These are phyloP conservation scores for Orbilia javanica DNA, from an alignment of 2,329 filamentous ascomycete species.

Conservation along the genomic window DNA sequence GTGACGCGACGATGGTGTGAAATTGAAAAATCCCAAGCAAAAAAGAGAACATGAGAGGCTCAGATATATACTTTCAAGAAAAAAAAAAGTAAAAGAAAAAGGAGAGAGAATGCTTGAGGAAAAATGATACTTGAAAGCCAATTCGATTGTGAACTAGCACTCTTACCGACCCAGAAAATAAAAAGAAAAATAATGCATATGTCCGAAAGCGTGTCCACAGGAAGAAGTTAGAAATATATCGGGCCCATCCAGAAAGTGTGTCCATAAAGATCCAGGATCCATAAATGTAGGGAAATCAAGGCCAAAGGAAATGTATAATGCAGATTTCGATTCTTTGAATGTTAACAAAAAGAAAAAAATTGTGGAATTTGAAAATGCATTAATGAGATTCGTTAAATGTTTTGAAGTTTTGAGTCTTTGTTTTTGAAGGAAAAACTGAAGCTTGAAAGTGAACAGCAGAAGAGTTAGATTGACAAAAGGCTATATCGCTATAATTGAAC, in stretches of 20 bases:
- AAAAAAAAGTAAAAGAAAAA: not conserved
- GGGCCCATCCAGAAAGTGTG: constrained; percentile 10
- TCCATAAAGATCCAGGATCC: constrained; percentile 17
- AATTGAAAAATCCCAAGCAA: not conserved
- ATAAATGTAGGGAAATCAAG: constrained; percentile 28
- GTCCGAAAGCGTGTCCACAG: not conserved
- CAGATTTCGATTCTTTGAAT: constrained; percentile 14
- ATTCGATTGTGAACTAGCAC: not conserved
- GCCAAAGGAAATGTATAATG: constrained; percentile 19
- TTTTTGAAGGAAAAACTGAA: constrained; percentile 15
- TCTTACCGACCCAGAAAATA: not conserved
- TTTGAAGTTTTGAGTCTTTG: constrained; percentile 41
- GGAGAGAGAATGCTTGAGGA: not conserved
- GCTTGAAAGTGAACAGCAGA: constrained; percentile 19
- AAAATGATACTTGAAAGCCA: not conserved
- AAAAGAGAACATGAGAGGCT: not conserved
- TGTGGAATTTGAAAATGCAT: constrained; percentile 26
- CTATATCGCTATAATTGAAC: constrained; percentile 42
- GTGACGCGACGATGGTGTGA: not conserved
- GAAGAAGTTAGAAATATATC: not conserved
- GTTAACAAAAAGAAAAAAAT: constrained; percentile 26
- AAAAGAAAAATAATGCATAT: not conserved
- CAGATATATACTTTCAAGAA: not conserved
- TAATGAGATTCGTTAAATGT: constrained; percentile 56
- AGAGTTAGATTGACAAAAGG: constrained; percentile 24